Base-by-base conservation (phyloP, 1,284 basidiomycete species). In the Cryptococcus sp. region DNA sequence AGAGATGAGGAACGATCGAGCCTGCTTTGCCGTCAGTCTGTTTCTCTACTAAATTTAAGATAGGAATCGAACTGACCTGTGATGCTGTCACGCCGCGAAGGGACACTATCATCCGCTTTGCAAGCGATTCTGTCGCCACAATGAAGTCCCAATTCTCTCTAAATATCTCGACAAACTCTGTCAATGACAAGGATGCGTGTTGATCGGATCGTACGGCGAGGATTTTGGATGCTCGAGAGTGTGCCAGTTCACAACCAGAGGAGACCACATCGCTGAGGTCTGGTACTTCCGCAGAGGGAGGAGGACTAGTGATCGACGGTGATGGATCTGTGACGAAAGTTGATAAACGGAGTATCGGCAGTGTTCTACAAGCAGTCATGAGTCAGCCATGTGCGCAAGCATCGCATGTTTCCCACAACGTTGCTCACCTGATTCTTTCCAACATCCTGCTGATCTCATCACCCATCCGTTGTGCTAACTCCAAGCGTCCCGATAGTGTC, bases 121-220 rank as follows among this genome's bases (percentile, higher is more conserved):
- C 91, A 27, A 95, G 82, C 23, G 86, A 84, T 77, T 99, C 95
- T 66, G 89, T 92, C 59, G 83, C 83, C 10, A 95, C 83, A 23
- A 98, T 91, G 71, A 98, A 98, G 44, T 84, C 79, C 93, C 93
- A 97, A 13, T 88, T 88, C 65, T 86, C 84, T 60, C 88, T 87
- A 81, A 94, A 96, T 55, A 97, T 81, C 25, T 83, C 83, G 42
- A 92, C 81, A 80, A 98, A 99, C 39, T 87, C 84, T 1, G 82
- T 77, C 42, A 97, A 78, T 31, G 86, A 81, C 20, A 98, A 82
- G 7, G 83, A 76, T 0, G 88, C 83, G 72, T 96, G 91, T 60
- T 88, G 86, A 62, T 93, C 90, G 6, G 86, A 81, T 39, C 95
- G 87, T 5, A 87, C 81, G 47, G 85, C 82, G 35, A 98, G 79